Evolutionary conservation across 345 rosid genomes (phyloP).

Genomic region (Excoecaria cochinchinensis): DNA sequence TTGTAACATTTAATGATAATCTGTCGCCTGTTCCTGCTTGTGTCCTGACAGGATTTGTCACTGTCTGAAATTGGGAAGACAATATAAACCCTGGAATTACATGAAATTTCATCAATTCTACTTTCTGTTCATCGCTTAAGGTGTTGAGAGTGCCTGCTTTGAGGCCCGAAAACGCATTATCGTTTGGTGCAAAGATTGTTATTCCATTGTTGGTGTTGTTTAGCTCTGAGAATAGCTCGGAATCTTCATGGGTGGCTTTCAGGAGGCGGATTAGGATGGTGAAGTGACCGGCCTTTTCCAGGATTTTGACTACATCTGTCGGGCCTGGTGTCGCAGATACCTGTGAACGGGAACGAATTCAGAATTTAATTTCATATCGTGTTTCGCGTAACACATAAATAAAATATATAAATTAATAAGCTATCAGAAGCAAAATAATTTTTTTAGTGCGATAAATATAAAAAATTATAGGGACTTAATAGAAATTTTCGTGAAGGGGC

Average conservation of each 20-base stretch:
- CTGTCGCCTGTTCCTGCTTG: constrained; percentile 36
- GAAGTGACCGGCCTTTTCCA: constrained; percentile 25
- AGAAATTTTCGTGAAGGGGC: no score
- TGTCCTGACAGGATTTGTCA: constrained; percentile 43
- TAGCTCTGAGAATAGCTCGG: constrained; percentile 10
- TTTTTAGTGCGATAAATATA: no score
- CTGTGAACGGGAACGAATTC: not conserved
- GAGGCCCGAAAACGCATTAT: constrained; percentile 24
- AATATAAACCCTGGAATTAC: constrained; percentile 30
- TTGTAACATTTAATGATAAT: constrained; percentile 33
- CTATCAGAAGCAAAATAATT: no score
- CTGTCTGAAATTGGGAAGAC: constrained; percentile 39
- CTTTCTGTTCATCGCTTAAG: constrained; percentile 31
- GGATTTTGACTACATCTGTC: constrained; percentile 17
- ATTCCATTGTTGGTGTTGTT: constrained; percentile 30
- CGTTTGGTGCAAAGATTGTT: constrained; percentile 26
- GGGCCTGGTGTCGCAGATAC: constrained; percentile 15
- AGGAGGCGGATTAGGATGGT: constrained; percentile 22
- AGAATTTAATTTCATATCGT: no score
- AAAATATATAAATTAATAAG: no score
- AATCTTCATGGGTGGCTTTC: constrained; percentile 18
- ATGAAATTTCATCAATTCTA: constrained; percentile 40
- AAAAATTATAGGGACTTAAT: no score
- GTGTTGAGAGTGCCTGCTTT: constrained; percentile 26
- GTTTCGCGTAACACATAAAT: no score